Base-by-base conservation (phyloP, 2,329 filamentous ascomycete species). In the Ophiostoma triangulosporum region DNA sequence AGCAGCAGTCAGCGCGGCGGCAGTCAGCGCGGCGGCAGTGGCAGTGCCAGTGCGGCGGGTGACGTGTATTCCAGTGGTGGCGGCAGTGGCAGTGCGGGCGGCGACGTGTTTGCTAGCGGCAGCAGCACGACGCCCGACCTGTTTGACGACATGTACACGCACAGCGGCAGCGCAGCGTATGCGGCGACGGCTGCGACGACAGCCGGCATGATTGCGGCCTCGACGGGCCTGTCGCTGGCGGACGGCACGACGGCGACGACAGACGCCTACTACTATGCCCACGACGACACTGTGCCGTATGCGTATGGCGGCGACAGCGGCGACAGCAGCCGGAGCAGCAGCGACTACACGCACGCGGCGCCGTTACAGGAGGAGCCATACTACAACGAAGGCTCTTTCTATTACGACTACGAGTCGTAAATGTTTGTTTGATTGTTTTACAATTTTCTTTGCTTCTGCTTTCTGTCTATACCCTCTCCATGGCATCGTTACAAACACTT, bases 311-410 rank as follows among this genome's bases (percentile, higher is more conserved):
- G 32, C 54, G 48, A 11, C 27, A 36, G 32, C 14, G 38, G 31
- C 6, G 27, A 33, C 24, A 55, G 58, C 54, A 56, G 51, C 51
- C 50, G 56, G 27, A 57, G 52, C 55, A 54, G 57, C 52, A 54
- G 52, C 38, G 57, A 58, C 52, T 57, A 31, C 17, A 36, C 53
- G 12, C 40, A 55, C 11, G n/a, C 51, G 22, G 14, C 48, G 5
- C 27, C 45, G 1, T 15, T 31, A n/a, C 29, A 48, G 11, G 50
- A 54, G 5, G 53, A 56, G 22, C 48, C 50, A 12, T 52, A 48
- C 26, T 58, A 54, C 51, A 52, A 54, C 48, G 53, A 56, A 22
- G 38, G 53, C 11, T 50, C 58, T 5, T 58, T 50, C 35, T 59
- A 55, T 46, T 57, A 59, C 50, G 56, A 56, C 52, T 59, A 58